Evolutionary conservation across 2,329 filamentous ascomycete species (phyloP), one percentile per base, ranked within the genome.

Genomic region (Microcyclospora tardicrescens): DNA sequence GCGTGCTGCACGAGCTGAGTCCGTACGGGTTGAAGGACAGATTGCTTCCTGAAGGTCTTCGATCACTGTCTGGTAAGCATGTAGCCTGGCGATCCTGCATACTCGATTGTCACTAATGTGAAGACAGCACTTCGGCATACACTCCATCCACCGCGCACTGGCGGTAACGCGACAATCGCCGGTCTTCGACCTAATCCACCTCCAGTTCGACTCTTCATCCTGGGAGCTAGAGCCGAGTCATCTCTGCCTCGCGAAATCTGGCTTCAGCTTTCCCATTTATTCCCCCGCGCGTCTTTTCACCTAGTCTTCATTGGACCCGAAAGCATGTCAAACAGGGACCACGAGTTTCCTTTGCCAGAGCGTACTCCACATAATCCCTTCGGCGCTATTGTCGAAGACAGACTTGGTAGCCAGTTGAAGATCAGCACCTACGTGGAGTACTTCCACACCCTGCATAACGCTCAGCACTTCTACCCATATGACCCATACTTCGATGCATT

Each of bases 401-500:
- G 89, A 37, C 72, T 98, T 8, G 84, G 81, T 57, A 78, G 81
- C 39, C 80, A 81, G 49, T 78, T 96, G 76, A 98, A 98, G 68
- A 93, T 98, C 55, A 91, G 81, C 60, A 98, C 93, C 0, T 94
- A 87, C 55, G 89, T 96, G 37, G 91, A 98, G 52, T 95, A 98
- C 66, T 98, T 93, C 67, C 89, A 98, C 63, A 96, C 84, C 2
- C 75, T 98, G 51, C 89, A 98, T 65, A 77, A 86, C 58, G 83
- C 89, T 0, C 81, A 85, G 35, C 75, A 87, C 57, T 98, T 96
- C 65, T 77, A 83, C 41, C 91, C 93, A 0, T 95, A 93, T 58
- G 91, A 98, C 58, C 91, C 91, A 1, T 98, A 98, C 66, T 94
- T 98, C 61, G 91, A 98, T 67, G 91, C 84, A 61, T 94, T 98